Evolutionary conservation across 768 basidiomycete genomes (phyloP).

Genomic region (Pseudohyphozyma bogoriensis): DNA sequence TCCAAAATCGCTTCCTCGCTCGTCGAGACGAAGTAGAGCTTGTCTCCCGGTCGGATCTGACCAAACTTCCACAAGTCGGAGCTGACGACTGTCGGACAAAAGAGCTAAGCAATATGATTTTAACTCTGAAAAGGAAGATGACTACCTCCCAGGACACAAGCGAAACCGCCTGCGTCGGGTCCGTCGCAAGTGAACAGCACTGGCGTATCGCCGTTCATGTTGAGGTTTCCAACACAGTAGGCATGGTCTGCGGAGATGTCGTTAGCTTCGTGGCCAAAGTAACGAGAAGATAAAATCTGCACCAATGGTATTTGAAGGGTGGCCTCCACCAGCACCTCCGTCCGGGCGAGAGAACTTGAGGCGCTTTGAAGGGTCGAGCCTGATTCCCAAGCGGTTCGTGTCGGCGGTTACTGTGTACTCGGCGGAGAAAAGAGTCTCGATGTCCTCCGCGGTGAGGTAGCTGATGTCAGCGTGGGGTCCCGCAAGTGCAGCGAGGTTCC

Average conservation of each 20-base stretch:
- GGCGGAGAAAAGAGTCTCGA: conserved; percentile 47
- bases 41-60: conserved; percentile 52
- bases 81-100: conserved; percentile 29
- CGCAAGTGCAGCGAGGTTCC: conserved; percentile 49
- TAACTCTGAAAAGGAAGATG: neutral
- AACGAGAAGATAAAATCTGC: neutral
- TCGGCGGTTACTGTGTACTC: conserved; percentile 49
- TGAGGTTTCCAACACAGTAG: conserved; percentile 46
- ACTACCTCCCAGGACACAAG: conserved; percentile 35
- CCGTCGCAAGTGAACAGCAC: conserved; percentile 56
- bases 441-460: conserved; percentile 48
- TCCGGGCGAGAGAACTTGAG: conserved; percentile 50
- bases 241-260: conserved; percentile 45
- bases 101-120: conserved; percentile 6
- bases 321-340: conserved; percentile 59
- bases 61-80: conserved; percentile 55
- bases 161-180: conserved; percentile 56
- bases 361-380: conserved; percentile 46
- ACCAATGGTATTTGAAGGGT: conserved; percentile 56
- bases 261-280: conserved; percentile 4
- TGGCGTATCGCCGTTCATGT: conserved; percentile 61
- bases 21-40: conserved; percentile 48
- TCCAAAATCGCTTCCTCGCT: conserved; percentile 42
- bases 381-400: conserved; percentile 56
- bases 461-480: conserved; percentile 57